These are phyloP conservation scores for Darksidea phi DNA, from an alignment of 495 filamentous ascomycete genomes.

Conservation along the genomic window DNA sequence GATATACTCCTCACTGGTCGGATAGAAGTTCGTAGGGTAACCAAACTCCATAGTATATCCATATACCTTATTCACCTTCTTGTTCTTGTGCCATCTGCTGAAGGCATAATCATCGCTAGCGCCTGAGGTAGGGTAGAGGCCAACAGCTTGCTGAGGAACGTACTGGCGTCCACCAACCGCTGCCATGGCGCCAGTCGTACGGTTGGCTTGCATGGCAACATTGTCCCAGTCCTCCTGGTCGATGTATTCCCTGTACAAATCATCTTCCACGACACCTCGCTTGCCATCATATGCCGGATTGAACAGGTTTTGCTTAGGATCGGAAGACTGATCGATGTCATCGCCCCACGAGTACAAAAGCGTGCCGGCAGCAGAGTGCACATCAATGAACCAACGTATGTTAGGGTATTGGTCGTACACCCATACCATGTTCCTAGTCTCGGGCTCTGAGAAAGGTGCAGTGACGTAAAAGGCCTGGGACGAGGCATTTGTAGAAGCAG, in stretches of 20 bases:
- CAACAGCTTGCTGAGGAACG: constrained; percentile 37
- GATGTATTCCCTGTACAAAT: constrained; percentile 44
- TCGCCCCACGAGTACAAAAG: constrained; percentile 48
- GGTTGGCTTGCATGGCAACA: constrained; percentile 29
- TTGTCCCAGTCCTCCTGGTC: constrained; percentile 33
- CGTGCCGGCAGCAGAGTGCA: constrained; percentile 46
- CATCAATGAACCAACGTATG: constrained; percentile 48
- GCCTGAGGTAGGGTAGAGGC: constrained; percentile 44
- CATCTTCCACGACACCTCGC: constrained; percentile 42
- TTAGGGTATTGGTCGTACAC: constrained; percentile 45
- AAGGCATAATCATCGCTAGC: constrained; percentile 46
- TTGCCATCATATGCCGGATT: constrained; percentile 43
- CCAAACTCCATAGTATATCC: constrained; percentile 50
- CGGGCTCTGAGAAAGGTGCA: constrained; percentile 50
- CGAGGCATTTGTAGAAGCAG: constrained; percentile 52
- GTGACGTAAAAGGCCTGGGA: constrained; percentile 54
- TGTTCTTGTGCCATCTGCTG: constrained; percentile 35
- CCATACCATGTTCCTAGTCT: constrained; percentile 46
- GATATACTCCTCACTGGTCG: constrained; percentile 40
- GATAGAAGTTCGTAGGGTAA: constrained; percentile 46
- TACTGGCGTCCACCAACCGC: constrained; percentile 39
- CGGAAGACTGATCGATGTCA: constrained; percentile 42
- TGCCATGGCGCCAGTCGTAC: constrained; percentile 39
- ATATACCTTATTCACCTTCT: constrained; percentile 41
- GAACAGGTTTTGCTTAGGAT: constrained; percentile 42